Conservation (phyloP, 257 asterid species). For the Gardenia jasminoides region DNA sequence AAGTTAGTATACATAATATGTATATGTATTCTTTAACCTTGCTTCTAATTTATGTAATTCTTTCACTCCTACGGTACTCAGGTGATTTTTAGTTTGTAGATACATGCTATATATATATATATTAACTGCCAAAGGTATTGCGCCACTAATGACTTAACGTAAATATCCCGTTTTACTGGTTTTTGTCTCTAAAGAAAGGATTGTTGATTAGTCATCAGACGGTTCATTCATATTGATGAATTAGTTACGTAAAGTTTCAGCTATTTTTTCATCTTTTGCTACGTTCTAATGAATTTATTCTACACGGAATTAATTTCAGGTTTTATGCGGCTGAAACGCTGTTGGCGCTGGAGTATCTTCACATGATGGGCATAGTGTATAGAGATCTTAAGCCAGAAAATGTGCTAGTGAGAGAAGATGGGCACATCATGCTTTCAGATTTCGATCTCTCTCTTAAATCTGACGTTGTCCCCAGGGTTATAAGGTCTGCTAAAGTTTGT, state of each 20-base stretch:
- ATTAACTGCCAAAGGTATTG: too few species aligned
- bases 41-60: neutral
- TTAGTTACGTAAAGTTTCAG: neutral
- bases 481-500: conserved; percentile 25
- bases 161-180: too few species aligned
- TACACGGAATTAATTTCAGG: conserved; percentile 21
- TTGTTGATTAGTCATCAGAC: too few species aligned
- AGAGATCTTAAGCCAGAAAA: conserved; percentile 55
- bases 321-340: conserved; percentile 47
- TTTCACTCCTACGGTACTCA: neutral
- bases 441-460: conserved; percentile 48
- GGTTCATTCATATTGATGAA: too few species aligned
- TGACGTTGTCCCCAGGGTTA: conserved; percentile 41
- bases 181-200: too few species aligned
- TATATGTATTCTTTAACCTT: neutral
- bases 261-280: too few species aligned
- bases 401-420: conserved; percentile 47
- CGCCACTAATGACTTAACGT: too few species aligned
- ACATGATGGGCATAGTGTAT: conserved; percentile 51
- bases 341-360: conserved; percentile 45
- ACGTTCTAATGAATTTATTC: neutral
- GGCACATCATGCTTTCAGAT: conserved; percentile 56
- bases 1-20: conserved; percentile 38
- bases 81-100: neutral
- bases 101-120: neutral